These are phyloP conservation scores for Oemleria cerasiformis DNA, from an alignment of 306 rosid species.

Conservation along the genomic window DNA sequence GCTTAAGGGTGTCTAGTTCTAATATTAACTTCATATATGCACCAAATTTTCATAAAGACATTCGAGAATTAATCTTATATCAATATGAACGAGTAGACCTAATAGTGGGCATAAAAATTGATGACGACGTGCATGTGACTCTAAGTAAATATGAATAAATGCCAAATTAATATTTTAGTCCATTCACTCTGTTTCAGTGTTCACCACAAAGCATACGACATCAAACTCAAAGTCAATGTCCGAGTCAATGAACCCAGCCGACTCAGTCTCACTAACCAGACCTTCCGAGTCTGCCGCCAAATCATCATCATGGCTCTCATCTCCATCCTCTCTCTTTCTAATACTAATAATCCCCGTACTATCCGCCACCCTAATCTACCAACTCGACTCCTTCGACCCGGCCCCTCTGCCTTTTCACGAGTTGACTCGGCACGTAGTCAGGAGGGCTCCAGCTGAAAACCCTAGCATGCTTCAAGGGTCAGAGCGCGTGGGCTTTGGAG, in stretches of 20 bases:
- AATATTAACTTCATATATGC: too few species aligned
- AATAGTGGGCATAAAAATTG: too few species aligned
- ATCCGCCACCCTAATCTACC: constrained; percentile 29
- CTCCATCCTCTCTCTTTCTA: background rate
- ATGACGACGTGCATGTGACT: too few species aligned
- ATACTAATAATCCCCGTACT: constrained; percentile 3
- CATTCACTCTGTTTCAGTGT: too few species aligned
- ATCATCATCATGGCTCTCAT: background rate
- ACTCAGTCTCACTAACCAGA: background rate
- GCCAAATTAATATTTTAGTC: too few species aligned
- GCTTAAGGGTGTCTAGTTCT: too few species aligned
- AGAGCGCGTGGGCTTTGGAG: constrained; percentile 37
- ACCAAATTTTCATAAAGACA: too few species aligned
- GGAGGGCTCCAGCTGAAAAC: constrained; percentile 20
- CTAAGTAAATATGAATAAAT: too few species aligned
- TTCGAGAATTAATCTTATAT: too few species aligned
- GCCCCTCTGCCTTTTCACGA: constrained; percentile 23
- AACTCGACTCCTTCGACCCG: constrained; percentile 42
- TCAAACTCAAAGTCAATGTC: background rate
- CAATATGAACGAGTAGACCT: too few species aligned
- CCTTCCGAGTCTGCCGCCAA: background rate
- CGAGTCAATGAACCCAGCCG: background rate
- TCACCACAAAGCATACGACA: background rate
- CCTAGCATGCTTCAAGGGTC: constrained; percentile 28
- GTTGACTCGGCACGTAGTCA: constrained; percentile 9